Evolutionary conservation across 2,329 filamentous ascomycete genomes (phyloP).

Genomic region (Corynespora cassiicola): DNA sequence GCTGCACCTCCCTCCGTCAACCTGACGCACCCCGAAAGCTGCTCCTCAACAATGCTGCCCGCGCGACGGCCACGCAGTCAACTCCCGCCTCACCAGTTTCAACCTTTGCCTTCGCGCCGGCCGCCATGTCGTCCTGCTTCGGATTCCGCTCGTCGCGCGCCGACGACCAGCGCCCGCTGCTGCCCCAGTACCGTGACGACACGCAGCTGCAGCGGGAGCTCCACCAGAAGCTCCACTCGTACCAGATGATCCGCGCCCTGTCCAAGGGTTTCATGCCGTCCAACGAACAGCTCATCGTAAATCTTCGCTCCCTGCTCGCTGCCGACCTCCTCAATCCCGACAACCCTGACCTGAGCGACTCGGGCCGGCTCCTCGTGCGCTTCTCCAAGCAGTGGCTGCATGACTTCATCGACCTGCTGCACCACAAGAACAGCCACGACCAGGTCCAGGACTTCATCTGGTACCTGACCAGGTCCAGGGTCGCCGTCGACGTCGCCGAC

Average conservation of each 20-base stretch:
- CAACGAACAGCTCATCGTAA: slow-evolving; percentile 81
- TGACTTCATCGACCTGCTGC: slow-evolving; percentile 80
- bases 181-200: slow-evolving; percentile 83
- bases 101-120: slow-evolving; percentile 2
- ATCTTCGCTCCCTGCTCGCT: slow-evolving; percentile 79
- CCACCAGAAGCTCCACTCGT: slow-evolving; percentile 89
- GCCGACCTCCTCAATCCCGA: slow-evolving; percentile 80
- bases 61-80: neutral
- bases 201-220: slow-evolving; percentile 78
- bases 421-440: slow-evolving; percentile 82
- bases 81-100: slow-evolving; percentile 8
- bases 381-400: slow-evolving; percentile 76
- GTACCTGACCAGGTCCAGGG: slow-evolving; percentile 77
- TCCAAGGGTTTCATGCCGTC: slow-evolving; percentile 90
- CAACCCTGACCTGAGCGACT: slow-evolving; percentile 75
- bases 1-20: slow-evolving; percentile 6
- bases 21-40: slow-evolving; percentile 1
- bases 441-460: slow-evolving; percentile 93
- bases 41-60: neutral
- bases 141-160: slow-evolving; percentile 61
- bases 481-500: slow-evolving; percentile 71
- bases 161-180: slow-evolving; percentile 73
- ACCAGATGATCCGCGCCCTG: slow-evolving; percentile 87
- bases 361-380: slow-evolving; percentile 75
- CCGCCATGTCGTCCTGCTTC: slow-evolving; percentile 69